A percentile compares a stretch with the other conserved stretches of the same genome.
Conservation (phyloP, 2,329 filamentous ascomycete genomes). For the Xenosphaeropsis pyriputrescens region DNA sequence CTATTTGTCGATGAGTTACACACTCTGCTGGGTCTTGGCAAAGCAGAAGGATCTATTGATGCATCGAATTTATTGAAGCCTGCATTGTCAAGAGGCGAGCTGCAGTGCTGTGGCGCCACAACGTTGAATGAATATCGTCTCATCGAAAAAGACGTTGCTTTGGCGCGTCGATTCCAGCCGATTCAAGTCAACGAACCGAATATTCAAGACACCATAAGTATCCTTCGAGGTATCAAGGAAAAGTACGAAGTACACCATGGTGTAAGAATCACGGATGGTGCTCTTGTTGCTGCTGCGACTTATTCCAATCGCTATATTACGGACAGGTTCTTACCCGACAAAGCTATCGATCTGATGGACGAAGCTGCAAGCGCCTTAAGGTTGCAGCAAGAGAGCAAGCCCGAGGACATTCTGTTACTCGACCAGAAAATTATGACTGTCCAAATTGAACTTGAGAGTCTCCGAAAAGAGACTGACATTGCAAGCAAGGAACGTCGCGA, state of each 20-base stretch:
- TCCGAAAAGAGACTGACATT: conserved; percentile 87
- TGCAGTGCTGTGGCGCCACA: conserved; percentile 92
- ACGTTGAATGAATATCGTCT: conserved; percentile 82
- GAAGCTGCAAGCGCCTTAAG: conserved; percentile 85
- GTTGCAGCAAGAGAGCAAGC: conserved; percentile 91
- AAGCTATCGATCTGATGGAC: conserved; percentile 93
- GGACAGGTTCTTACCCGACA: conserved; percentile 89
- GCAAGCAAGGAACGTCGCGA: conserved; percentile 77
- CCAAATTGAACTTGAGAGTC: conserved; percentile 88
- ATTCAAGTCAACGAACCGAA: conserved; percentile 86
- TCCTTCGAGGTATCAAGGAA: conserved; percentile 91
- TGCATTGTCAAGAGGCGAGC: conserved; percentile 77
- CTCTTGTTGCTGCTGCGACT: conserved; percentile 79
- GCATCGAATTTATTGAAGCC: conserved; percentile 92
- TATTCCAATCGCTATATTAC: conserved; percentile 95
- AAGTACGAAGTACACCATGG: conserved; percentile 96
- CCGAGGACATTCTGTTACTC: conserved; percentile 81
- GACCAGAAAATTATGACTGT: conserved; percentile 96
- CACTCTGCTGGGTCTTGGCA: conserved; percentile 79
- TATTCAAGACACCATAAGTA: conserved; percentile 87
- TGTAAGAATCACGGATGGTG: conserved; percentile 84
- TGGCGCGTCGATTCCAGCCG: conserved; percentile 86
- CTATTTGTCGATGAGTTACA: conserved; percentile 94
- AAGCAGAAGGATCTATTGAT: conserved; percentile 92
- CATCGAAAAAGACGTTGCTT: conserved; percentile 91